A percentile compares a stretch with the other conserved stretches of the same genome.
Evolutionary conservation across 192 early-diverging fungal species (phyloP).

Genomic region (Ramicandelaber brevisporus): DNA sequence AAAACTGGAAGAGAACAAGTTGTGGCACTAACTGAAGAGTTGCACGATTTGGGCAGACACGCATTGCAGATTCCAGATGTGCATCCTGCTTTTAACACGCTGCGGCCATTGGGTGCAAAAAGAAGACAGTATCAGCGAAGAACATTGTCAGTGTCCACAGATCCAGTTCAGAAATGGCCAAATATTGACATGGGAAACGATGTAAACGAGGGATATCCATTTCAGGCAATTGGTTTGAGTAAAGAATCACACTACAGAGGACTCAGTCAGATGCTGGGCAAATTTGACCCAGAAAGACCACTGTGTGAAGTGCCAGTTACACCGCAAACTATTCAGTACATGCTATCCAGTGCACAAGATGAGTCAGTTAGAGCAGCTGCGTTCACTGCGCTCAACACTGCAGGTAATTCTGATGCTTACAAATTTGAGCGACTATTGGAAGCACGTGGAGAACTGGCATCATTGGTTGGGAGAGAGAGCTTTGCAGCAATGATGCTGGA

Average conservation of each 20-base stretch:
- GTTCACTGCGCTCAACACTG: constrained; percentile 51
- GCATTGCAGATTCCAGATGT: constrained; percentile 29
- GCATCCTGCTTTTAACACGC: constrained; percentile 7
- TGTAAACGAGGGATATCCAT: constrained; percentile 1
- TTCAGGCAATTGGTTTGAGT: too few species aligned
- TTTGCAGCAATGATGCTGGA: constrained; percentile 66
- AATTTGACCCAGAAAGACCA: constrained; percentile 1
- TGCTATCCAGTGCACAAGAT: constrained; percentile 22
- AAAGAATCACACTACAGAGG: constrained; percentile 5
- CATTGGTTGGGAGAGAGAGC: constrained; percentile 44
- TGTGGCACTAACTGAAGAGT: constrained; percentile 60
- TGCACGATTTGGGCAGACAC: constrained; percentile 47
- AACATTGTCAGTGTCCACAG: neutral
- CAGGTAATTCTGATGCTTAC: constrained; percentile 27
- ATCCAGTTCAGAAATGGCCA: neutral
- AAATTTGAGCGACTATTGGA: constrained; percentile 48
- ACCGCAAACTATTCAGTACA: constrained; percentile 11
- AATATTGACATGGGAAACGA: constrained; percentile 4
- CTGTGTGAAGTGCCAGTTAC: constrained; percentile 8
- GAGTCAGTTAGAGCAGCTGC: constrained; percentile 38
- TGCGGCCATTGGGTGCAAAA: neutral
- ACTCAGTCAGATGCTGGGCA: constrained; percentile 7
- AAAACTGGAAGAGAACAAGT: constrained; percentile 33
- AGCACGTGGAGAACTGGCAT: constrained; percentile 44
- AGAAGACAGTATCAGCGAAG: neutral